Conservation (phyloP, 495 filamentous ascomycete species). For the Trichoderma orchidacearum region DNA sequence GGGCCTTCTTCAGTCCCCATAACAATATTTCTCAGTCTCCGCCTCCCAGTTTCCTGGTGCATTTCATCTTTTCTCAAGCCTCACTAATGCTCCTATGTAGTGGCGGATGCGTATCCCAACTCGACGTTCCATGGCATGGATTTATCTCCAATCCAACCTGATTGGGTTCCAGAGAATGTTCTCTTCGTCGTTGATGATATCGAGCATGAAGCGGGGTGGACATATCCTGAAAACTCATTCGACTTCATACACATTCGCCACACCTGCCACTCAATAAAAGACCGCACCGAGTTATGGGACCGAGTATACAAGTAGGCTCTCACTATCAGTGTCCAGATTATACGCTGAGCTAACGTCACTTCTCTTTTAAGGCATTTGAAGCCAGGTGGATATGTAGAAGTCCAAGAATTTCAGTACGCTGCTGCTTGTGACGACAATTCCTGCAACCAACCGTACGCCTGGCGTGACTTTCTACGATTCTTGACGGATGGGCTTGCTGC, state of each 20-base stretch:
- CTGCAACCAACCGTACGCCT: slow-evolving; percentile 18
- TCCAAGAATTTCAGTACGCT: slow-evolving; percentile 30
- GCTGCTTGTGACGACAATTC: slow-evolving; percentile 30
- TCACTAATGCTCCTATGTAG: slow-evolving; percentile 6
- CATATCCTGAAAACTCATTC: slow-evolving; percentile 34
- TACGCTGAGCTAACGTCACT: too few relatives aligned
- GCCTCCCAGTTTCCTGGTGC: neutral
- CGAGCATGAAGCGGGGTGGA: slow-evolving; percentile 18
- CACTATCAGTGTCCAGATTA: too few relatives aligned
- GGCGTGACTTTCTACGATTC: slow-evolving; percentile 19
- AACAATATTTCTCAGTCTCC: neutral
- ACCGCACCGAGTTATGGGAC: slow-evolving; percentile 23
- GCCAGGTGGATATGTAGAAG: slow-evolving; percentile 42
- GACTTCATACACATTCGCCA: slow-evolving; percentile 24
- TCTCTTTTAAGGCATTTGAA: slow-evolving; percentile 19
- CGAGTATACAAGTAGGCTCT: slow-evolving; percentile 13
- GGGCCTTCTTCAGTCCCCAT: too few relatives aligned
- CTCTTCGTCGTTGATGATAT: slow-evolving; percentile 27
- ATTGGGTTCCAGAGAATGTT: slow-evolving; percentile 20
- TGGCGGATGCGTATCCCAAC: slow-evolving; percentile 22
- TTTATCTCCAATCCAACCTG: slow-evolving; percentile 22
- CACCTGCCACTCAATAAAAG: slow-evolving; percentile 25
- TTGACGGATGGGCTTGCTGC: slow-evolving; percentile 12
- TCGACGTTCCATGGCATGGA: slow-evolving; percentile 17
- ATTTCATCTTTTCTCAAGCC: neutral